These are phyloP conservation scores for Cercospora citrullina DNA, from an alignment of 2,329 filamentous ascomycete species.

Conservation along the genomic window DNA sequence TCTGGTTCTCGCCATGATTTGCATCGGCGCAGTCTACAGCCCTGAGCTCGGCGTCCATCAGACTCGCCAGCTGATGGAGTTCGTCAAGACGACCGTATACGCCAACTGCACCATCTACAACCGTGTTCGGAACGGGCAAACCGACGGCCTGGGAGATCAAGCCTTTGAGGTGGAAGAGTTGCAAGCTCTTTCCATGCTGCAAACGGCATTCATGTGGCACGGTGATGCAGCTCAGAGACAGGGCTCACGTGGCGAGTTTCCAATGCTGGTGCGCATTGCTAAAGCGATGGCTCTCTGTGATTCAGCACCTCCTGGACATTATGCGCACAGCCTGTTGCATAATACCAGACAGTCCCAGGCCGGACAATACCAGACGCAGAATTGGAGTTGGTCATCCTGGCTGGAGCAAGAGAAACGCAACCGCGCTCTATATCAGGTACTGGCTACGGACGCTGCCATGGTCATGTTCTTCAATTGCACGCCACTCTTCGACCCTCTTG, in stretches of 20 bases:
- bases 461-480: slow-evolving; percentile 71
- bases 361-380: slow-evolving; percentile 50
- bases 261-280: slow-evolving; percentile 57
- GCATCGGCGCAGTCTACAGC: slow-evolving; percentile 73
- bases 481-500: slow-evolving; percentile 63
- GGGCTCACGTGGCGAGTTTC: slow-evolving; percentile 60
- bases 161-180: slow-evolving; percentile 60
- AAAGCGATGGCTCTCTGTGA: slow-evolving; percentile 59
- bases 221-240: slow-evolving; percentile 66
- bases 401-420: slow-evolving; percentile 69
- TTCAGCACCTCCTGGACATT: slow-evolving; percentile 51
- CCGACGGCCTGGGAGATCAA: slow-evolving; percentile 44
- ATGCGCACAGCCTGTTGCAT: slow-evolving; percentile 61
- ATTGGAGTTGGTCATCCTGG: slow-evolving; percentile 68
- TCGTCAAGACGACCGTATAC: slow-evolving; percentile 60
- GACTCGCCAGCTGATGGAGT: slow-evolving; percentile 68
- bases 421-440: slow-evolving; percentile 64
- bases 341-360: slow-evolving; percentile 53
- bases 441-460: slow-evolving; percentile 64
- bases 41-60: slow-evolving; percentile 60
- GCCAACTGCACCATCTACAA: slow-evolving; percentile 56
- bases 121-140: slow-evolving; percentile 43
- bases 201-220: slow-evolving; percentile 67
- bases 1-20: slow-evolving; percentile 68
- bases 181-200: slow-evolving; percentile 64